Evolutionary conservation across 2,329 filamentous ascomycete genomes (phyloP).

Genomic region (Cytospora piceicola): DNA sequence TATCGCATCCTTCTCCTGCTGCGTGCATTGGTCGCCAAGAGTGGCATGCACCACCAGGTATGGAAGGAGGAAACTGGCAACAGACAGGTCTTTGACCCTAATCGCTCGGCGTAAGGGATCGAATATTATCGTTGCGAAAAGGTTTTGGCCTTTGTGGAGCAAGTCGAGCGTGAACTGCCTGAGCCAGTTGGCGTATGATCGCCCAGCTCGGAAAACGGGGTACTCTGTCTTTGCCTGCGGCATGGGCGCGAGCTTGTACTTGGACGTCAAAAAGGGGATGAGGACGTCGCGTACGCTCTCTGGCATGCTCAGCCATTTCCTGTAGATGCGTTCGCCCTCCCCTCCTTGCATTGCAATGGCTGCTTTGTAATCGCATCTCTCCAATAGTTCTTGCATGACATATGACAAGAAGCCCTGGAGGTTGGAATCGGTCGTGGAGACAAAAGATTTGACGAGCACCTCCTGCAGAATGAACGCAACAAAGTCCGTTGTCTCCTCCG

Average conservation of each 20-base stretch:
- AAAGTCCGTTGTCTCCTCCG: constrained; percentile 82
- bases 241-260: constrained; percentile 73
- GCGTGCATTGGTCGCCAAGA: constrained; percentile 65
- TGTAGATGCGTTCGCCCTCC: constrained; percentile 64
- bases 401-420: constrained; percentile 91
- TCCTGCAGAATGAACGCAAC: constrained; percentile 83
- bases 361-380: constrained; percentile 72
- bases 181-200: constrained; percentile 81
- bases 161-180: constrained; percentile 80
- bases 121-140: constrained; percentile 78
- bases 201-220: constrained; percentile 73
- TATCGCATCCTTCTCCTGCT: constrained; percentile 66
- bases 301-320: constrained; percentile 78
- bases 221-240: constrained; percentile 64
- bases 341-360: constrained; percentile 50
- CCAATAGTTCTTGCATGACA: constrained; percentile 89
- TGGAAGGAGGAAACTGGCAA: constrained; percentile 86
- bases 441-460: constrained; percentile 86
- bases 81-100: constrained; percentile 80
- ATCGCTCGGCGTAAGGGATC: constrained; percentile 81
- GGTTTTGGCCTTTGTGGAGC: constrained; percentile 74
- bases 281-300: constrained; percentile 78
- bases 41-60: constrained; percentile 85
- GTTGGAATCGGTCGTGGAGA: constrained; percentile 85
- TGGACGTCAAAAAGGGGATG: constrained; percentile 85